Conservation (phyloP, 306 rosid species). For the Oxytropis ochrocephala region DNA sequence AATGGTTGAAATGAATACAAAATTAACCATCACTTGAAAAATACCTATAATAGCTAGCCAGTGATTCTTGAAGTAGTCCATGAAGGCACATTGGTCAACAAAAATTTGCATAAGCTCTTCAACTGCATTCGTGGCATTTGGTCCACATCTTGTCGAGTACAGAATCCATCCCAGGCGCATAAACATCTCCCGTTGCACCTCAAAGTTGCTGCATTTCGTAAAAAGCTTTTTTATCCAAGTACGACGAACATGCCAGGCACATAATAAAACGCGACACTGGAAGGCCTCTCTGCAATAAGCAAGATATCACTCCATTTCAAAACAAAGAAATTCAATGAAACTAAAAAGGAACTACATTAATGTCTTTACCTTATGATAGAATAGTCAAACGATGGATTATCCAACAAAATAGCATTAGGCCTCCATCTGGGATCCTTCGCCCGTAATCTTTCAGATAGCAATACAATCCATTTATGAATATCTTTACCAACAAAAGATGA, state of each 20-base stretch:
- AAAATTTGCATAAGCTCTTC: conserved; percentile 78
- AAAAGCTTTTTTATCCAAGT: conserved; percentile 54
- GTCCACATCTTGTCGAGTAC: conserved; percentile 56
- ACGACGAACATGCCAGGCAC: conserved; percentile 69
- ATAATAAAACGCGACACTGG: conserved; percentile 57
- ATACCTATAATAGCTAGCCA: conserved; percentile 64
- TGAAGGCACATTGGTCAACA: conserved; percentile 67
- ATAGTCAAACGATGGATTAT: conserved; percentile 61
- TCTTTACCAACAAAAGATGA: conserved; percentile 49
- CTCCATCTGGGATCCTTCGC: conserved; percentile 67
- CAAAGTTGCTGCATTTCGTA: conserved; percentile 58
- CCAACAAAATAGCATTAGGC: conserved; percentile 54
- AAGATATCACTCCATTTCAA: conserved; percentile 19
- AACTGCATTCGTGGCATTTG: conserved; percentile 46
- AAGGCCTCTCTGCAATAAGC: conserved; percentile 62
- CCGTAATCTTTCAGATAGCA: conserved; percentile 51
- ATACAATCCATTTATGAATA: conserved; percentile 61
- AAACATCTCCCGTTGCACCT: conserved; percentile 58
- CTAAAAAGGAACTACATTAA: not conserved
- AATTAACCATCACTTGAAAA: conserved; percentile 15
- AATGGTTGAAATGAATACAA: not conserved
- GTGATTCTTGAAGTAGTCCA: conserved; percentile 59
- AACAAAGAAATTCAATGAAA: not conserved
- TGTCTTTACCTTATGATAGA: conserved; percentile 50
- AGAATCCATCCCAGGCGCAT: conserved; percentile 61